A percentile compares a stretch with the other conserved stretches of the same genome.
Conservation (phyloP, 1,284 basidiomycete species). For the Ceratobasidium sp. region DNA sequence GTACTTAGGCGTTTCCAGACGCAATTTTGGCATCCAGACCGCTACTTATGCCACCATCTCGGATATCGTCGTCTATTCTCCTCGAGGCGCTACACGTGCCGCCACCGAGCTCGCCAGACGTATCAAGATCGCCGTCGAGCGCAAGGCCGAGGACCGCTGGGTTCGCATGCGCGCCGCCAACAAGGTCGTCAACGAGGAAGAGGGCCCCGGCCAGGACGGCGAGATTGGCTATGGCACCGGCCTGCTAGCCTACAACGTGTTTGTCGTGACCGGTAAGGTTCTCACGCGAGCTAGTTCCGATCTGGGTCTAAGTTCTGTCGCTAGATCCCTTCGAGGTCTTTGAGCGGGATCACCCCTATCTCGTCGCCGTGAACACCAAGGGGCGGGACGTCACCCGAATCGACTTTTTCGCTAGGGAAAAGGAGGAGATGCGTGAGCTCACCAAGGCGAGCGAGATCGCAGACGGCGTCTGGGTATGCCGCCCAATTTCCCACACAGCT, state of each 20-base stretch:
- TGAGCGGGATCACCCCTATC: constrained; percentile 58
- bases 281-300: constrained; percentile 35
- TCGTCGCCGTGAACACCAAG: constrained; percentile 61
- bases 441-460: constrained; percentile 86
- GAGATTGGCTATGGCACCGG: constrained; percentile 43
- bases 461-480: constrained; percentile 62
- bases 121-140: constrained; percentile 67
- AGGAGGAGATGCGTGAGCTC: constrained; percentile 89
- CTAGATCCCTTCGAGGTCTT: constrained; percentile 65
- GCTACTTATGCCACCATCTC: constrained; percentile 89
- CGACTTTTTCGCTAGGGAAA: constrained; percentile 80
- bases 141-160: constrained; percentile 63
- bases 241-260: constrained; percentile 76
- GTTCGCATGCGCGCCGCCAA: constrained; percentile 44
- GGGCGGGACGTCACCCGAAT: constrained; percentile 58
- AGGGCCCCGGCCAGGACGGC: constrained; percentile 47
- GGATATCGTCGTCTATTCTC: constrained; percentile 88
- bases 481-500: neutral
- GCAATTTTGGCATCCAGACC: constrained; percentile 86
- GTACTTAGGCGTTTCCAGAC: constrained; percentile 46
- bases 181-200: constrained; percentile 40
- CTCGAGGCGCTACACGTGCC: constrained; percentile 64
- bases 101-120: constrained; percentile 67
- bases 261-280: constrained; percentile 75
- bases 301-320: neutral